Percentiles rank a stretch among this genome's conserved stretches.
Evolutionary conservation across 495 filamentous ascomycete species (phyloP).

Genomic region (Neurospora sp.): DNA sequence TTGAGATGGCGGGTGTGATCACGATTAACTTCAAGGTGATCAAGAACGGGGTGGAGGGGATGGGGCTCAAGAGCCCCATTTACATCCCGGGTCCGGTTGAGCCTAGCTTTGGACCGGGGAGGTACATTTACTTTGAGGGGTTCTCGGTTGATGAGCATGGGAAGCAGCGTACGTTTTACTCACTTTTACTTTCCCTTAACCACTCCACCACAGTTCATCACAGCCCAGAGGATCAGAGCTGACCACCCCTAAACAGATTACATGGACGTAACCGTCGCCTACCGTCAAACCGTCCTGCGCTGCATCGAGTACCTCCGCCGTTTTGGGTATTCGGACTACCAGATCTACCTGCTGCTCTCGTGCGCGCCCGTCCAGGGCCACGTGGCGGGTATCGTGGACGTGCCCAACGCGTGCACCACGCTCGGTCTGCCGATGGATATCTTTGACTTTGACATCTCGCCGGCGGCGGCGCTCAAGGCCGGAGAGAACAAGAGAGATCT

Average conservation of each 20-base stretch:
- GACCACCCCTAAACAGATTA: conserved; percentile 40
- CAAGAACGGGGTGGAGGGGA: conserved; percentile 66
- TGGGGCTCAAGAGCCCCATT: conserved; percentile 79
- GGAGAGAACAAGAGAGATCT: conserved; percentile 51
- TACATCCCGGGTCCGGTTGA: conserved; percentile 88
- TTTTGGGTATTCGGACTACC: conserved; percentile 67
- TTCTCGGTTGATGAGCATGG: conserved; percentile 88
- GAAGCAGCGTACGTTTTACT: conserved; percentile 50
- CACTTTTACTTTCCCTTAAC: not conserved
- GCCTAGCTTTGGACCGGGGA: conserved; percentile 77
- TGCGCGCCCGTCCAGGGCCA: conserved; percentile 90
- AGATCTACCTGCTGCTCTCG: conserved; percentile 80
- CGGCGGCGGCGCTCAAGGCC: conserved; percentile 42
- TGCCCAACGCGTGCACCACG: conserved; percentile 77
- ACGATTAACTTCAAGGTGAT: conserved; percentile 86
- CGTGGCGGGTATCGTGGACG: conserved; percentile 88
- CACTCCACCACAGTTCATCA: too few relatives aligned
- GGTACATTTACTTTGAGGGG: conserved; percentile 87
- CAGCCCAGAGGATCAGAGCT: too few relatives aligned
- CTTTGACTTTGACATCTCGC: conserved; percentile 87
- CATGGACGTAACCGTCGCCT: conserved; percentile 86
- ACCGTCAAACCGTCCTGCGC: conserved; percentile 74
- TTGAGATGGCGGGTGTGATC: conserved; percentile 92
- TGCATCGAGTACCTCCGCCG: conserved; percentile 77
- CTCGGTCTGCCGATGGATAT: conserved; percentile 90